Conservation (phyloP, 306 rosid species). For the Bauhinia variegata region DNA sequence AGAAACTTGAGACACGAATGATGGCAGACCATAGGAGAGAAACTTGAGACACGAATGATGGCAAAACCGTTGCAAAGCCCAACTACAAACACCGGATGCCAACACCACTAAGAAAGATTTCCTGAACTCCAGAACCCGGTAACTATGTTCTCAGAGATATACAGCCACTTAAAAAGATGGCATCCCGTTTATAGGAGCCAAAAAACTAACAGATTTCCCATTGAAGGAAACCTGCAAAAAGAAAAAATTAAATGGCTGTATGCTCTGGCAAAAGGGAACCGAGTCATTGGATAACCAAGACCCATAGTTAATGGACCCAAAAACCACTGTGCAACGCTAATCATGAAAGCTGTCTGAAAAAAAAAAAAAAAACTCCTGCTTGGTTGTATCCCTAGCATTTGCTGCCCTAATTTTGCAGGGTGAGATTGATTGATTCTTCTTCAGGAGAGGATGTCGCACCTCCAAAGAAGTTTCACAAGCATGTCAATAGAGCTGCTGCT, state of each 20-base stretch:
- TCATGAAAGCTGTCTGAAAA: conserved; percentile 50
- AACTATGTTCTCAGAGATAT: conserved; percentile 57
- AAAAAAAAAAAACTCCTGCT: conserved; percentile 49
- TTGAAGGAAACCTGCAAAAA: conserved; percentile 70
- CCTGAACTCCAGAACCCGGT: conserved; percentile 54
- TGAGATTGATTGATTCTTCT: conserved; percentile 24
- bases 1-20: conserved; percentile 35
- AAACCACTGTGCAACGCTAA: conserved; percentile 54
- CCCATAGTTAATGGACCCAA: conserved; percentile 77
- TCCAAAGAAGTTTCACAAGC: conserved; percentile 70
- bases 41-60: conserved; percentile 41
- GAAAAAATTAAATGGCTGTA: conserved; percentile 48
- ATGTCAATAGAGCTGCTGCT: conserved; percentile 53
- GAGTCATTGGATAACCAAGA: conserved; percentile 57
- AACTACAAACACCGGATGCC: conserved; percentile 61
- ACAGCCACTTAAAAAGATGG: conserved; percentile 52
- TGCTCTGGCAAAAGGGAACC: conserved; percentile 73
- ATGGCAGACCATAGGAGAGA: conserved; percentile 32
- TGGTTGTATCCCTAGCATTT: conserved; percentile 25
- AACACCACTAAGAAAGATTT: conserved; percentile 47
- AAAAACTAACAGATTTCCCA: conserved; percentile 66
- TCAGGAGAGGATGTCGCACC: conserved; percentile 80
- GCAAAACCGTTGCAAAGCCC: conserved; percentile 47
- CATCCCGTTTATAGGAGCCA: conserved; percentile 46
- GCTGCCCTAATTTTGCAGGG: conserved; percentile 23